These are phyloP conservation scores for Didymella pomorum DNA, from an alignment of 2,329 filamentous ascomycete genomes.

Conservation along the genomic window DNA sequence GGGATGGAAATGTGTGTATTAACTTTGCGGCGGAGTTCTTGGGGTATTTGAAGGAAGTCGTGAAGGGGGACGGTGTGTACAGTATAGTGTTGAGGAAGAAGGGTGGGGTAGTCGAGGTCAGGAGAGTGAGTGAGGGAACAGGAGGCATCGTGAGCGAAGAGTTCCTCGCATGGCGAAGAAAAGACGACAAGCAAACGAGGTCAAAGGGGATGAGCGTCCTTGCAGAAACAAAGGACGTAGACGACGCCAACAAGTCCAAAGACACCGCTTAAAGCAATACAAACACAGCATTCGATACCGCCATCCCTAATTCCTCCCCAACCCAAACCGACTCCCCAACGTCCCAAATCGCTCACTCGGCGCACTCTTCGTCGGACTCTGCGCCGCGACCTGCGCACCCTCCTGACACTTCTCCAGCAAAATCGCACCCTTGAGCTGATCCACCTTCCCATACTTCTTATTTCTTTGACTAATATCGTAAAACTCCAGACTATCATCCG, in stretches of 20 bases:
- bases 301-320: constrained; percentile 26
- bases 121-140: constrained; percentile 76
- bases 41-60: constrained; percentile 73
- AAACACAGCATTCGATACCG: constrained; percentile 4
- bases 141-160: constrained; percentile 78
- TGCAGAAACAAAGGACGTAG: too few relatives aligned
- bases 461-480: constrained; percentile 91
- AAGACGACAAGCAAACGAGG: too few relatives aligned
- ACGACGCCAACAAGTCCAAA: background rate
- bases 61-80: constrained; percentile 77
- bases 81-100: constrained; percentile 73
- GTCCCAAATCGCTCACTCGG: constrained; percentile 47
- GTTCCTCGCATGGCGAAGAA: constrained; percentile 74
- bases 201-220: too few relatives aligned
- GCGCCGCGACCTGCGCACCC: constrained; percentile 45
- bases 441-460: constrained; percentile 92
- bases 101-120: constrained; percentile 74
- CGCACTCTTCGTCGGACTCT: constrained; percentile 42
- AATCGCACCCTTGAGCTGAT: constrained; percentile 86
- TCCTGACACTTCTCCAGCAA: constrained; percentile 78
- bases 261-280: background rate
- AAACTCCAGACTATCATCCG: constrained; percentile 93
- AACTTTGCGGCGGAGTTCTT: constrained; percentile 85
- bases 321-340: constrained; percentile 45
- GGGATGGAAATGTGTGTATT: constrained; percentile 94